Evolutionary conservation across 2,329 filamentous ascomycete species (phyloP), one percentile per base, ranked within the genome.

Genomic region (Phaeoacremonium minimum): DNA sequence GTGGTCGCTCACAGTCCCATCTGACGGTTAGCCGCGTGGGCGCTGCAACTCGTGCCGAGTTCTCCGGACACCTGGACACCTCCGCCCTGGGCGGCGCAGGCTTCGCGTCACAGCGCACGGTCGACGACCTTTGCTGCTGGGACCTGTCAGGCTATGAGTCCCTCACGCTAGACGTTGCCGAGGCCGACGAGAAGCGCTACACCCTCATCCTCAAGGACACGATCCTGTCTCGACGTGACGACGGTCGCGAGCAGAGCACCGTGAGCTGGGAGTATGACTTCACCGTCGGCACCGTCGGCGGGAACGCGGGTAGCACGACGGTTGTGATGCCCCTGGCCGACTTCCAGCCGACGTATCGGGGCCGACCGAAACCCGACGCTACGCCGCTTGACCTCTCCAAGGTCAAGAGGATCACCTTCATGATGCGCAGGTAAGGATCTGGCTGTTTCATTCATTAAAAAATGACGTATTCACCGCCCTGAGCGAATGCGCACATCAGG

Each of bases 361-460:
- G 87, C 1, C 76, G 72, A 49, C 69, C 80, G 42, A 72, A 76
- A 53, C 60, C 72, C 14, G 79, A 84, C 58, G 75, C 75, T 0
- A 57, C 67, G 38, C 67, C 73, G 5, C 55, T 93, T 46, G 66
- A 88, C 47, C 50, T 74, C 44, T 66, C 65, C 32, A 64, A 66
- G 30, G 66, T 93, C 28, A 83, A 76, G 60, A 69, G 84, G 32
- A 65, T 91, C 18, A 82, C 80, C 34, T 68, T 93, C 41, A 90
- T 93, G 87, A 85, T 85, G 70, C 67, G 87, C 55, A 93, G 87
- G 86, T 87, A 58, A 40, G 65, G n/a, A n/a, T n/a, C n/a, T n/a
- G n/a, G n/a, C n/a, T n/a, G n/a, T n/a, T 53, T 4, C 15, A 32
- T 11, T 33, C 30, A 13, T 9, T 13, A 13, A 17, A 26, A 15